Base-by-base conservation (phyloP, 2,329 filamentous ascomycete species). In the Colletotrichum acutatum region DNA sequence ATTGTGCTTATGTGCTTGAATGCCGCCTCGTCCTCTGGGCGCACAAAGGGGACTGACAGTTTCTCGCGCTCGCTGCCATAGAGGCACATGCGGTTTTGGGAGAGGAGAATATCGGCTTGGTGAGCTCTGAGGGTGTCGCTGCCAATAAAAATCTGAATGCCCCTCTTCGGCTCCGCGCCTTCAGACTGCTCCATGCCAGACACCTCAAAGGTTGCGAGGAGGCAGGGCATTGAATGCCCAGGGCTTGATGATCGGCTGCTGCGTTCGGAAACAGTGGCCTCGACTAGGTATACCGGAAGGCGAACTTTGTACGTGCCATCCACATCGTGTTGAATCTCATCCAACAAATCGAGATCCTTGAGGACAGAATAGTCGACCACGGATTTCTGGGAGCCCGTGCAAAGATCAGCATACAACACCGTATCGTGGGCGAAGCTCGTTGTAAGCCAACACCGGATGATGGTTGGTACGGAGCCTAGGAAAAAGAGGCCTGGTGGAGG, bases 391-490 rank as follows among this genome's bases (percentile, higher is more conserved):
- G 97, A 97, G 1, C 96, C 97, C 2, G 94, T 96, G 82, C 97
- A 98, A 2, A 98, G 88, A 42, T 95, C 95, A 46, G 95, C 97
- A 80, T 98, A 98, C 5, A 98, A 87, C 19, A 98, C 88, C 11
- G 95, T 93, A 76, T 93, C 92, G 80, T 98, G 96, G 16, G 95
- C 96, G 83, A 97, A 98, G 78, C 94, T 92, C 46, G 92, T 93
- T 30, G 94, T 96, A 77, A 98, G 87, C 95, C 97, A 98, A 85
- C 97, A 99, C 74, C 97, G 93, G 70, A 98, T 94, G 76, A 99
- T 98, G 34, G 95, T 94, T 6, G 97, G 97, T 6, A 97, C 95
- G 7, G 95, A 93, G 14, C 96, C 95, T 19, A 98, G 87, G 65
- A 97, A 89, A 80, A 95, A 95, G 71, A 98, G 87, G 9, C 95